Conservation (phyloP, 129 eudicot species). For the Heracleum sosnowskyi region DNA sequence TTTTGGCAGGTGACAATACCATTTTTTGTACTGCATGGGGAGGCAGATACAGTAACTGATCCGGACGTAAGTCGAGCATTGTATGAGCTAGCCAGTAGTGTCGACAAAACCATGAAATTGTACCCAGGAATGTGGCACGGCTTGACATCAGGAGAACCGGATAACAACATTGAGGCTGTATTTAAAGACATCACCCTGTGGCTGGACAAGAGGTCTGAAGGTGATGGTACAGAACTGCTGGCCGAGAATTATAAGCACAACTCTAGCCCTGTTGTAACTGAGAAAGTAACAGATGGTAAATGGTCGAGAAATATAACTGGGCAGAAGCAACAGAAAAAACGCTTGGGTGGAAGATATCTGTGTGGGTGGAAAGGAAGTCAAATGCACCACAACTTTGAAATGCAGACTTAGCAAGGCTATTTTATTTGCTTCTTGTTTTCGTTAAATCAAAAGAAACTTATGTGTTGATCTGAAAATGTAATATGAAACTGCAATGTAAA, state of each 20-base stretch:
- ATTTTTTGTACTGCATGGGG: slow-evolving; percentile 84
- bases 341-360: slow-evolving; percentile 34
- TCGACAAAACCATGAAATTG: slow-evolving; percentile 77
- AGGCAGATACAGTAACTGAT: slow-evolving; percentile 78
- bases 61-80: slow-evolving; percentile 91
- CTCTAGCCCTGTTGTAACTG: not conserved
- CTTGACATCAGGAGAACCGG: slow-evolving; percentile 84
- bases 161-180: slow-evolving; percentile 60
- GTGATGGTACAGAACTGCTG: not conserved
- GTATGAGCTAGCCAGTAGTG: slow-evolving; percentile 64
- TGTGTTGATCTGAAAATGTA: not conserved
- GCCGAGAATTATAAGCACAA: slow-evolving; percentile 1
- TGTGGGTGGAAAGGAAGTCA: slow-evolving; percentile 71
- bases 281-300: slow-evolving; percentile 7
- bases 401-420: slow-evolving; percentile 20
- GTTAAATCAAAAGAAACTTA: not conserved
- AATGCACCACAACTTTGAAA: slow-evolving; percentile 57
- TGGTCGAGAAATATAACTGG: slow-evolving; percentile 16
- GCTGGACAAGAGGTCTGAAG: slow-evolving; percentile 66
- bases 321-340: slow-evolving; percentile 21
- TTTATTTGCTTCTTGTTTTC: not conserved
- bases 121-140: slow-evolving; percentile 98
- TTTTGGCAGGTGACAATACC: slow-evolving; percentile 65
- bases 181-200: slow-evolving; percentile 65
- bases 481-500: not conserved